Conservation (phyloP, 192 early-diverging fungal genomes). For the Paraglomus occultum region DNA sequence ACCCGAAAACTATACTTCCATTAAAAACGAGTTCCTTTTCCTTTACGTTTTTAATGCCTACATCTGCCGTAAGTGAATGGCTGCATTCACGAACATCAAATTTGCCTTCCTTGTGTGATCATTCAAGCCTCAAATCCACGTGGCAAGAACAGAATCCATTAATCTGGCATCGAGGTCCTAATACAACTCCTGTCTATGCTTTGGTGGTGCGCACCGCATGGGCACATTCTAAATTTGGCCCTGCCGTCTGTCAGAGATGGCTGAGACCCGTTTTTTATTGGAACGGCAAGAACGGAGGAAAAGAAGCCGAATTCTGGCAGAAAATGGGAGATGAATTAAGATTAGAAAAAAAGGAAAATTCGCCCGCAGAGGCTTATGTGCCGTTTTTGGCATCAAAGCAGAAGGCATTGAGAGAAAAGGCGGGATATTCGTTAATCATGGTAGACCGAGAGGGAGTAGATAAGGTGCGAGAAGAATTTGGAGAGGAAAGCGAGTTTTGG, state of each 20-base stretch:
- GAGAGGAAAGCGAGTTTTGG: conserved; percentile 39
- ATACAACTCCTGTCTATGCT: conserved; percentile 59
- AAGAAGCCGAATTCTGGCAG: conserved; percentile 31
- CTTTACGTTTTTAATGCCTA: conserved; percentile 49
- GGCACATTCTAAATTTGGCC: conserved; percentile 46
- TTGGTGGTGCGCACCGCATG: conserved; percentile 54
- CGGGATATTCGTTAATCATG: conserved; percentile 53
- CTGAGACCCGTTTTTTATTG: conserved; percentile 55
- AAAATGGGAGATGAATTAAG: conserved; percentile 37
- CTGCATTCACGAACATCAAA: conserved; percentile 36
- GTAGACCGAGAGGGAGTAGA: conserved; percentile 52
- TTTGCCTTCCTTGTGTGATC: conserved; percentile 47
- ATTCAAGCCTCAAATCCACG: conserved; percentile 36
- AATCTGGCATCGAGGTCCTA: conserved; percentile 58
- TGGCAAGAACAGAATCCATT: conserved; percentile 39
- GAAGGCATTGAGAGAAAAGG: conserved; percentile 7
- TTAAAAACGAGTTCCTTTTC: conserved; percentile 35
- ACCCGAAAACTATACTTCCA: not conserved
- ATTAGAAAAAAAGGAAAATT: conserved; percentile 54
- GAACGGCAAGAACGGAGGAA: conserved; percentile 54
- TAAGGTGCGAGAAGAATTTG: conserved; percentile 35
- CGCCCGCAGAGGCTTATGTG: conserved; percentile 54
- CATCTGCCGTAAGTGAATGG: conserved; percentile 39
- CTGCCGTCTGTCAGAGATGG: conserved; percentile 37
- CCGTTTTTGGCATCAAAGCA: conserved; percentile 29